These are phyloP conservation scores for Monosporascus sp. DNA, from an alignment of 2,329 filamentous ascomycete genomes.

Conservation along the genomic window DNA sequence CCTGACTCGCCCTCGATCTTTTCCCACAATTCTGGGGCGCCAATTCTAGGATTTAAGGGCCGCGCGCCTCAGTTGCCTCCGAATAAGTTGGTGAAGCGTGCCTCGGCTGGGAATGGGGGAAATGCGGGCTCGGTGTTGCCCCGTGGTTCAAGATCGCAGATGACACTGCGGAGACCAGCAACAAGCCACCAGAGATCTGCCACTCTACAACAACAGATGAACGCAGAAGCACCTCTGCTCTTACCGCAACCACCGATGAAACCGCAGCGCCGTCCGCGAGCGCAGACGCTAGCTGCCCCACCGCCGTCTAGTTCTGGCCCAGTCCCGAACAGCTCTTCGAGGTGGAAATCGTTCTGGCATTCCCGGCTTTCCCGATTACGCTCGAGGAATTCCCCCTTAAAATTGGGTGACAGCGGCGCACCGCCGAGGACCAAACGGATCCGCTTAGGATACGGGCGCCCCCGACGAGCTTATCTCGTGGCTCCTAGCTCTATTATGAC, in stretches of 20 bases:
- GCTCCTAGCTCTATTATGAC: conserved; percentile 24
- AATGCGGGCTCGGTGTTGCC: conserved; percentile 38
- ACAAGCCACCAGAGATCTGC: conserved; percentile 75
- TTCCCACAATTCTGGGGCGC: conserved; percentile 62
- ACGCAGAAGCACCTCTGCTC: conserved; percentile 18
- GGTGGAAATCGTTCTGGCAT: conserved; percentile 58
- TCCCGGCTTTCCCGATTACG: conserved; percentile 26
- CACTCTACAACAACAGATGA: conserved; percentile 53
- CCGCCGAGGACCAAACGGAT: conserved; percentile 23
- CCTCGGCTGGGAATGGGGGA: conserved; percentile 49
- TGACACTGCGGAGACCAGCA: conserved; percentile 66
- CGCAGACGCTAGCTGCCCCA: conserved; percentile 20
- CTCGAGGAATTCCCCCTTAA: conserved; percentile 17
- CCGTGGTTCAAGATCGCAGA: conserved; percentile 53
- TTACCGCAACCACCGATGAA: conserved; percentile 27
- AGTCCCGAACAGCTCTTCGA: conserved; percentile 14
- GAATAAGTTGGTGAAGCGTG: conserved; percentile 76
- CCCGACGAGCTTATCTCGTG: conserved; percentile 33
- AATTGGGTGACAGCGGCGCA: conserved; percentile 22
- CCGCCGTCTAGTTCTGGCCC: conserved; percentile 8
- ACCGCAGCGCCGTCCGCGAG: conserved; percentile 27
- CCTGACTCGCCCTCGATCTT: conserved; percentile 63
- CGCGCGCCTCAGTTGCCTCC: conserved; percentile 47
- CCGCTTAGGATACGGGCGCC: conserved; percentile 26
- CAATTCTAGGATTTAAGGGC: conserved; percentile 48